Conservation (phyloP, 2,329 filamentous ascomycete genomes). For the Stachybotrys elegans region DNA sequence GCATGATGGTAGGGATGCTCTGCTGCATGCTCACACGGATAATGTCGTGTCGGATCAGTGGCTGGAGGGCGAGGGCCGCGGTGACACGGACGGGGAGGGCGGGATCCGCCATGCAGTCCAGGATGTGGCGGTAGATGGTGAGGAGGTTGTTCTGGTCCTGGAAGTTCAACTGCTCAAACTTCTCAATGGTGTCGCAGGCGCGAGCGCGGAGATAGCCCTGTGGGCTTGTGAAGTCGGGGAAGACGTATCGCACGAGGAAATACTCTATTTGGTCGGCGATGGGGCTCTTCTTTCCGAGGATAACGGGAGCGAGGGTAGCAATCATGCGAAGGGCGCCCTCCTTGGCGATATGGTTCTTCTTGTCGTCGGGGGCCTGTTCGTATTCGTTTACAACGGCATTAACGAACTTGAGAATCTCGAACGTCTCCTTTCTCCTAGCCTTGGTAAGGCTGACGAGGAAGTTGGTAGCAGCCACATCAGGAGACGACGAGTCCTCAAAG, state of each 20-base stretch:
- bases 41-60: conserved; percentile 89
- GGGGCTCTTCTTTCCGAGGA: conserved; percentile 95
- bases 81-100: conserved; percentile 91
- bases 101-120: conserved; percentile 94
- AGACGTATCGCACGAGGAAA: conserved; percentile 96
- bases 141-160: conserved; percentile 94
- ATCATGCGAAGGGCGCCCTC: conserved; percentile 97
- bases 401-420: conserved; percentile 89
- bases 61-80: conserved; percentile 88
- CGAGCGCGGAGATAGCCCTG: conserved; percentile 91
- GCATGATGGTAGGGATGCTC: conserved; percentile 98
- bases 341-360: conserved; percentile 93
- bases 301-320: conserved; percentile 86
- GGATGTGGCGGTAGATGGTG: conserved; percentile 91
- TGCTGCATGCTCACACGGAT: conserved; percentile 95
- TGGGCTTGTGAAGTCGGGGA: conserved; percentile 91
- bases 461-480: conserved; percentile 92
- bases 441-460: conserved; percentile 95
- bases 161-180: conserved; percentile 96
- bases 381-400: conserved; percentile 94
- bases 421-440: conserved; percentile 90
- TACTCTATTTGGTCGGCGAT: conserved; percentile 98
- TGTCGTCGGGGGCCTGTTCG: conserved; percentile 74
- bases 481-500: conserved; percentile 93
- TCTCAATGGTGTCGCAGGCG: conserved; percentile 95